Conservation (phyloP, 352 stramenopile species). For the Phytopythium chamaehyphon region DNA sequence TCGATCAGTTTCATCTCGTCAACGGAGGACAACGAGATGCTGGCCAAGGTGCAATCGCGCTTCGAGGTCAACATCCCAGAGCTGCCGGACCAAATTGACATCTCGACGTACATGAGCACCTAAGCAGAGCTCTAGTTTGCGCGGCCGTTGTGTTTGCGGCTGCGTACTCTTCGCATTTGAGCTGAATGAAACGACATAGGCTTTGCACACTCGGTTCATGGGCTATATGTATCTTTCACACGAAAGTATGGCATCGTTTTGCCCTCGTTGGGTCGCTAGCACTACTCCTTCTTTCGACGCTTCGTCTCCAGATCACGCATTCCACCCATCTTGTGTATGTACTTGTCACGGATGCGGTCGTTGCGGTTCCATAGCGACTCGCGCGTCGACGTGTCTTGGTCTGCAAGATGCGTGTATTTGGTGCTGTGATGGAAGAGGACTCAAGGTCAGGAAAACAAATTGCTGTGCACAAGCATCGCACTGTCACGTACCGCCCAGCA, state of each 20-base stretch:
- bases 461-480: not conserved
- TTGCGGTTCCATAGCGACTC: slow-evolving; percentile 77
- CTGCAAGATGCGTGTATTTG: slow-evolving; percentile 98
- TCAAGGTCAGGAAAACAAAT: not conserved
- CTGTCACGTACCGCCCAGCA: slow-evolving; percentile 73
- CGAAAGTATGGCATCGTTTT: too few relatives aligned
- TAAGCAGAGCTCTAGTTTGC: slow-evolving; percentile 32
- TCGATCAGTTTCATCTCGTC: slow-evolving; percentile 99
- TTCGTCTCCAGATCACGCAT: slow-evolving; percentile 70
- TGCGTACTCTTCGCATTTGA: not conserved
- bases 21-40: slow-evolving; percentile 96
- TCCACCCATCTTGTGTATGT: slow-evolving; percentile 64
- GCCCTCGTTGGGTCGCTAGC: too few relatives aligned
- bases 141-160: not conserved
- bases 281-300: slow-evolving; percentile 63
- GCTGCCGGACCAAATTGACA: slow-evolving; percentile 99
- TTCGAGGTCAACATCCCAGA: slow-evolving; percentile 99
- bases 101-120: slow-evolving; percentile 97
- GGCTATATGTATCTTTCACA: slow-evolving; percentile 4
- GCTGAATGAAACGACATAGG: slow-evolving; percentile 3
- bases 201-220: not conserved
- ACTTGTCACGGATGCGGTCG: slow-evolving; percentile 82
- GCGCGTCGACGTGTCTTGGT: slow-evolving; percentile 93
- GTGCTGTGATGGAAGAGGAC: slow-evolving; percentile 48
- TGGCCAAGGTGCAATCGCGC: slow-evolving; percentile 97